Conservation (phyloP, 2,329 filamentous ascomycete genomes). For the Cladosporium velox region DNA sequence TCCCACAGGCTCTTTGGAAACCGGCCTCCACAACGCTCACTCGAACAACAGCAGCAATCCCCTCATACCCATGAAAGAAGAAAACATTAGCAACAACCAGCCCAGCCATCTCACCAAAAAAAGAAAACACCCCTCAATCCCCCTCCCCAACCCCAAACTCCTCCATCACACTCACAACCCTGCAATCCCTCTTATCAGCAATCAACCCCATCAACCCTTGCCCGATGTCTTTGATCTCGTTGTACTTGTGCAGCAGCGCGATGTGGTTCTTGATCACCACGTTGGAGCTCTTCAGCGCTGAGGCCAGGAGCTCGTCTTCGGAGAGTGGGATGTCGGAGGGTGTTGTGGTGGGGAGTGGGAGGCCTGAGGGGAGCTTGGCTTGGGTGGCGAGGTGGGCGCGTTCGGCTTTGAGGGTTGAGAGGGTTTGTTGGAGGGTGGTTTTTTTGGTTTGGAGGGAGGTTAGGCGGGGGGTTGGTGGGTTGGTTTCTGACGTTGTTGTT, state of each 20-base stretch:
- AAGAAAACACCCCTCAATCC: slow-evolving; percentile 39
- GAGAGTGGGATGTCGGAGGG: slow-evolving; percentile 22
- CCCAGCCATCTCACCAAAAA: neutral
- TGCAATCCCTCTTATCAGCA: slow-evolving; percentile 63
- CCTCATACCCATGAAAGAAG: neutral
- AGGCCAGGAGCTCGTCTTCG: slow-evolving; percentile 29
- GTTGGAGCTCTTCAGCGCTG: slow-evolving; percentile 48
- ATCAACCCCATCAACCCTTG: slow-evolving; percentile 67
- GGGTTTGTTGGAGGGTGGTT: slow-evolving; percentile 50
- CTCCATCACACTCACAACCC: slow-evolving; percentile 52
- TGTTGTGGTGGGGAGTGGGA: slow-evolving; percentile 28
- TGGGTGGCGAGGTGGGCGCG: slow-evolving; percentile 39
- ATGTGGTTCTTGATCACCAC: slow-evolving; percentile 64
- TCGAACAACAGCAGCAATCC: neutral
- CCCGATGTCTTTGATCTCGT: slow-evolving; percentile 69
- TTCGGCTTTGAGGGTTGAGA: slow-evolving; percentile 49
- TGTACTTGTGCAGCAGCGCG: slow-evolving; percentile 66
- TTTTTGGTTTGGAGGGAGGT: slow-evolving; percentile 32
- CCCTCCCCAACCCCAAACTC: slow-evolving; percentile 49
- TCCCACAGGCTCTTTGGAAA: neutral
- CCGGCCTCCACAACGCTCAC: neutral
- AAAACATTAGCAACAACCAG: neutral
- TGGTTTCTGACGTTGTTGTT: neutral
- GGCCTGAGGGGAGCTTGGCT: slow-evolving; percentile 32
- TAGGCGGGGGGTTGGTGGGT: slow-evolving; percentile 9